These are phyloP conservation scores for Codiaeum variegatum DNA, from an alignment of 441 rosid species.

Conservation along the genomic window DNA sequence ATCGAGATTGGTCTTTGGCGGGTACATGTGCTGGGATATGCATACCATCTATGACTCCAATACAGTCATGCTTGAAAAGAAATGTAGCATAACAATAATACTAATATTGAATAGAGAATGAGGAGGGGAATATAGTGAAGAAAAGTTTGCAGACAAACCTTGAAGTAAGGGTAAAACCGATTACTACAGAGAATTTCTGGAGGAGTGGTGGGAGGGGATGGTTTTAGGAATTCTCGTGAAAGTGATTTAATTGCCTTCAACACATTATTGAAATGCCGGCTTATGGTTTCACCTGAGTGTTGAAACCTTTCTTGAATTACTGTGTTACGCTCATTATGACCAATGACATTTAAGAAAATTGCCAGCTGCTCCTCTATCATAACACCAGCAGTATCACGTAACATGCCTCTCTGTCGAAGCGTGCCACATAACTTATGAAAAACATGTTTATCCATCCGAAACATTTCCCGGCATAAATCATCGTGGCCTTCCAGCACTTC, in stretches of 20 bases:
- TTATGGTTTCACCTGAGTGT: constrained; percentile 82
- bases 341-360: constrained; percentile 70
- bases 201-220: constrained; percentile 41
- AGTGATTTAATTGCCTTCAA: constrained; percentile 79
- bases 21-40: constrained; percentile 74
- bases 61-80: constrained; percentile 53
- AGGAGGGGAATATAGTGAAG: background rate
- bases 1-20: constrained; percentile 69
- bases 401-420: constrained; percentile 53
- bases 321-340: constrained; percentile 77
- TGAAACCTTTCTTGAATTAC: constrained; percentile 75
- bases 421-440: constrained; percentile 55
- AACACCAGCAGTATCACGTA: constrained; percentile 67
- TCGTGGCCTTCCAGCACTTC: constrained; percentile 53
- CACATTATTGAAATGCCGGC: constrained; percentile 80
- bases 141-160: constrained; percentile 39
- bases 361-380: constrained; percentile 82
- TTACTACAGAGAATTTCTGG: constrained; percentile 38
- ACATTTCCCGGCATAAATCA: constrained; percentile 55
- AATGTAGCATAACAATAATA: constrained; percentile 15
- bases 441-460: constrained; percentile 80
- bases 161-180: constrained; percentile 76
- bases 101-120: background rate
- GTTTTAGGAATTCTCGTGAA: constrained; percentile 60
- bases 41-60: constrained; percentile 72